A percentile compares a stretch with the other conserved stretches of the same genome.
These are phyloP conservation scores for Scenedesmus sp. DNA, from an alignment of 163 green algal species.

Conservation along the genomic window DNA sequence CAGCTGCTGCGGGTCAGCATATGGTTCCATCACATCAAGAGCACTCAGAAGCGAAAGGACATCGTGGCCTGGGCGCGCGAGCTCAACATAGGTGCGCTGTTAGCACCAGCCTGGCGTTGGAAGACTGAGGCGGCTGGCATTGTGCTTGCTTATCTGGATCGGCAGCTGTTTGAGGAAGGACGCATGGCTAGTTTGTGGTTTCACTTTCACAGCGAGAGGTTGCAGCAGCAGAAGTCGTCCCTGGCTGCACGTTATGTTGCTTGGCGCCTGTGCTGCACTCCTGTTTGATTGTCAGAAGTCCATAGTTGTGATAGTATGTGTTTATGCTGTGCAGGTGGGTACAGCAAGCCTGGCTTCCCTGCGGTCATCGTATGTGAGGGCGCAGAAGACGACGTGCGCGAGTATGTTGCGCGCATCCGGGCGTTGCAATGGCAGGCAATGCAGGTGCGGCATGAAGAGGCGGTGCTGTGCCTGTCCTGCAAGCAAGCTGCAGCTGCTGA, in stretches of 20 bases:
- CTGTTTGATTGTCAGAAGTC: background rate
- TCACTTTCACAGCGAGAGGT: too few species aligned
- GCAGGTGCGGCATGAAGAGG: conserved; percentile 48
- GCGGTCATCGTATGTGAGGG: conserved; percentile 67
- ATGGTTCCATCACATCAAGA: conserved; percentile 84
- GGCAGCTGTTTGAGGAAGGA: too few species aligned
- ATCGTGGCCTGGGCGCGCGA: conserved; percentile 65
- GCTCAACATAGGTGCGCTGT: conserved; percentile 49
- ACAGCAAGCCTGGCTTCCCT: conserved; percentile 62
- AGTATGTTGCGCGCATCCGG: conserved; percentile 67
- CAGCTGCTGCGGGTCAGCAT: conserved; percentile 13
- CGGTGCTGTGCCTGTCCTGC: background rate
- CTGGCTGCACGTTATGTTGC: too few species aligned
- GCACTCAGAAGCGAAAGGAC: conserved; percentile 69
- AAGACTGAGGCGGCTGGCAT: background rate
- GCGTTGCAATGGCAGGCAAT: conserved; percentile 72
- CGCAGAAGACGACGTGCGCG: conserved; percentile 49
- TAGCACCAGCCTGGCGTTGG: background rate
- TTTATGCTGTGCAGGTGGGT: conserved; percentile 7
- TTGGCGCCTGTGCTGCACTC: background rate
- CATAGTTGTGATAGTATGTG: background rate
- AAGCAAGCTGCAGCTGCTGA: background rate
- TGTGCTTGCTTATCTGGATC: too few species aligned
- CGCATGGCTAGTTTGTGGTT: too few species aligned
- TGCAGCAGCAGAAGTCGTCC: too few species aligned